Base-by-base conservation (phyloP, 1,284 basidiomycete species). In the Peniophora sp. region DNA sequence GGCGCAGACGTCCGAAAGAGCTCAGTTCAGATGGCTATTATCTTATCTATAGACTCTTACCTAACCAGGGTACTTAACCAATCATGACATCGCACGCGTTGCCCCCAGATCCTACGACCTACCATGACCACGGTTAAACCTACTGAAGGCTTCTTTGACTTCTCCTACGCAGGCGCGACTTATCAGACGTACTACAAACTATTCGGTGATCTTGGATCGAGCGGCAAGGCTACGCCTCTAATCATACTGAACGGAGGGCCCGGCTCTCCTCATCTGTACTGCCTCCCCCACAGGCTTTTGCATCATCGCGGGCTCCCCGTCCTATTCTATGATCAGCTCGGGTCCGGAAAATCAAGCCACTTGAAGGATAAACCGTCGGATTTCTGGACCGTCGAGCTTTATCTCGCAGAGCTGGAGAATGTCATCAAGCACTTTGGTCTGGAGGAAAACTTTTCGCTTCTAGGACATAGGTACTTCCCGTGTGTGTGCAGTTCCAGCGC, bases 301-400 rank as follows among this genome's bases (percentile, higher is more conserved):
- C 47, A 59, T n/a, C 53, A 24, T 8, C 39, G 27, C 39, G 24
- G 24, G 27, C 60, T 68, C 32, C 73, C 73, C 0, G 60, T 77
- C 52, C 53, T 78, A 47, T 54, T 78, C 47, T 76, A 78, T 57
- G 75, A 77, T 53, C 74, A 76, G 54, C 52, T 78, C 27, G 76
- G 76, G 8, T 68, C 57, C 39, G 74, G 70, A 2, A 51, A 56
- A 37, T 76, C 74, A 3, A 69, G 73, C 1, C 73, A 73, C 47
- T 62, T 68, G 2, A 60, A 49, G 0, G 66, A 70, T 14, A 73
- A 69, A 51, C 37, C 53, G 1, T 53, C 54, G 15, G 52, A 53
- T 0, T 78, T 78, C 58, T 79, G 76, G 76, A 73, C 69, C 3
- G 57, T 67, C 8, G 64, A 72, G 15, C 65, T 78, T 11, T 78